phyloP scores from a whole-genome alignment of 805 yeast genomes.

The Saccharomycopsis capsularis region DNA sequence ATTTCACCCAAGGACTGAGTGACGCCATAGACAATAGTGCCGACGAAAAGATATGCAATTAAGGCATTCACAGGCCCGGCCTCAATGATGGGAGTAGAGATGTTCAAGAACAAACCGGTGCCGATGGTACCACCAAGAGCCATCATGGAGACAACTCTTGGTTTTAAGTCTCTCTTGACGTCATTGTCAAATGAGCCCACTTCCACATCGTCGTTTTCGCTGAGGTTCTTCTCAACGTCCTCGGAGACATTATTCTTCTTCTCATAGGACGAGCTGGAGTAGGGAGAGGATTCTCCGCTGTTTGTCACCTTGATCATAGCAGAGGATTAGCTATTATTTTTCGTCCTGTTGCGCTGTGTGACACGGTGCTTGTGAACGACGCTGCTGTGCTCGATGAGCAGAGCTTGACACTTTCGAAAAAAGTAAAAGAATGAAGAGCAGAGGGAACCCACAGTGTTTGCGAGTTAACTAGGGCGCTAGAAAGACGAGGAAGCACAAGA shows the following conservation, averaged over 20 bases:
- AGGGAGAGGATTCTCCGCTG: too few relatives aligned
- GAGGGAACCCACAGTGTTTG: too few relatives aligned
- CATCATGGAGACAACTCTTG: slow-evolving; percentile 63
- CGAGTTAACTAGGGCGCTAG: too few relatives aligned
- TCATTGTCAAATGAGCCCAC: slow-evolving; percentile 33
- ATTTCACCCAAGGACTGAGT: slow-evolving; percentile 66
- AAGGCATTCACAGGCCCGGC: slow-evolving; percentile 62
- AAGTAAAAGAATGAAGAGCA: too few relatives aligned
- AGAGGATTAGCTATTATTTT: too few relatives aligned
- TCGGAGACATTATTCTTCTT: not conserved
- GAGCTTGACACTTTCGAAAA: too few relatives aligned
- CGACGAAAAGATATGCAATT: slow-evolving; percentile 57
- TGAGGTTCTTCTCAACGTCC: not conserved
- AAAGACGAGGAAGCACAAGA: too few relatives aligned
- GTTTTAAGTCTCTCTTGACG: slow-evolving; percentile 50
- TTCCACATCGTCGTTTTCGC: slow-evolving; percentile 24
- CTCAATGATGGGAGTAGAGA: slow-evolving; percentile 44
- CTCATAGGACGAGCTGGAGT: too few relatives aligned
- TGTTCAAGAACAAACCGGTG: slow-evolving; percentile 61
- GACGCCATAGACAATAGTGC: slow-evolving; percentile 51
- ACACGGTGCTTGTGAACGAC: too few relatives aligned
- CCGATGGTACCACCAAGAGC: slow-evolving; percentile 73
- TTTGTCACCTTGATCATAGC: too few relatives aligned
- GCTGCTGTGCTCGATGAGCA: too few relatives aligned
- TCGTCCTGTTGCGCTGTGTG: too few relatives aligned